Conservation (phyloP, 345 rosid species). For the Erysimum cheiranthoides region DNA sequence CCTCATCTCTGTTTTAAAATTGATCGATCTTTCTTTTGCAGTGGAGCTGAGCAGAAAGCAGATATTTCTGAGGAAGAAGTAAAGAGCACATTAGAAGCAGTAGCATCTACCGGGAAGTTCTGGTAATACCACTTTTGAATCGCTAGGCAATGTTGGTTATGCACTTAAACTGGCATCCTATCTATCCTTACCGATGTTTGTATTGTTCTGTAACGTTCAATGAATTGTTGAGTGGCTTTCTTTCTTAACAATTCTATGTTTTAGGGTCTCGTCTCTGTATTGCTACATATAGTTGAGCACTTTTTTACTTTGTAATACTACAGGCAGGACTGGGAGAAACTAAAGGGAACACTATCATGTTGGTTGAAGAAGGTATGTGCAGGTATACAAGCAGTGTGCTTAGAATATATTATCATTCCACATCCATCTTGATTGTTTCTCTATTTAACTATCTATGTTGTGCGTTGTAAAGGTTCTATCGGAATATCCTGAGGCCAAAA, state of each 20-base stretch:
- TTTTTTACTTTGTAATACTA: constrained; percentile 18
- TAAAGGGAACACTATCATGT: constrained; percentile 76
- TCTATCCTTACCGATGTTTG: background rate
- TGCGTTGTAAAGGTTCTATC: constrained; percentile 64
- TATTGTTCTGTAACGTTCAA: constrained; percentile 8
- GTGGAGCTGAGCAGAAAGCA: constrained; percentile 46
- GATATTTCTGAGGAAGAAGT: constrained; percentile 56
- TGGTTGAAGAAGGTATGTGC: constrained; percentile 97
- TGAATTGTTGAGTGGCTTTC: constrained; percentile 8
- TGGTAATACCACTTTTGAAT: constrained; percentile 51
- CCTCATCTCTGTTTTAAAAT: constrained; percentile 4
- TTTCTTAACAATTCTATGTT: constrained; percentile 4
- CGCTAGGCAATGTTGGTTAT: constrained; percentile 5
- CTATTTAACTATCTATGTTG: constrained; percentile 35
- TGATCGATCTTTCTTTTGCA: constrained; percentile 30
- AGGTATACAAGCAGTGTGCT: constrained; percentile 59
- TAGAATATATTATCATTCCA: constrained; percentile 16
- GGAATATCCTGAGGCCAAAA: constrained; percentile 84
- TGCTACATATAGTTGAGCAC: background rate
- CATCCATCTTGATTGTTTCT: constrained; percentile 15
- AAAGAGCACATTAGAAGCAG: constrained; percentile 56
- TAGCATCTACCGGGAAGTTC: constrained; percentile 80
- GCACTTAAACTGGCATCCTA: background rate
- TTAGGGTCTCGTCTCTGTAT: constrained; percentile 4
- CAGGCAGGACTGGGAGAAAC: constrained; percentile 90